These are phyloP conservation scores for Ascochyta rabiei DNA, from an alignment of 2,329 filamentous ascomycete genomes.

Conservation along the genomic window DNA sequence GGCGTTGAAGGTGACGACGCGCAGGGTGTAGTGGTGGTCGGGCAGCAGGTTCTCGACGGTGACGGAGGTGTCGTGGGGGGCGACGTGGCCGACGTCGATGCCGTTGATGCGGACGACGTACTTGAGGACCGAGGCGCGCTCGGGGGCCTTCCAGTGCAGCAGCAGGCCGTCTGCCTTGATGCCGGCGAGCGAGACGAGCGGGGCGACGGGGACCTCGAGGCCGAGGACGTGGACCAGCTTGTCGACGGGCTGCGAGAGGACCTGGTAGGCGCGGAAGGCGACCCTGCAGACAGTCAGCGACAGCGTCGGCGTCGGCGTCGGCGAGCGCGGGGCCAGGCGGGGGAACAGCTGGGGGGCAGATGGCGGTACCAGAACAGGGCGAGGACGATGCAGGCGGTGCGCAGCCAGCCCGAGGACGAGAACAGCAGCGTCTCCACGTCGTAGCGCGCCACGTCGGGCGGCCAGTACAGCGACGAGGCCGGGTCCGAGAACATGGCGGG, in stretches of 20 bases:
- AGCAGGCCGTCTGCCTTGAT: slow-evolving; percentile 87
- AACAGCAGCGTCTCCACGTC: slow-evolving; percentile 45
- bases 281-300: slow-evolving; percentile 63
- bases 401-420: slow-evolving; percentile 44
- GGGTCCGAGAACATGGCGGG: slow-evolving; percentile 42
- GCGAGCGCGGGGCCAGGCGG: too few relatives aligned
- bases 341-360: background rate
- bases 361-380: slow-evolving; percentile 45
- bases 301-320: too few relatives aligned
- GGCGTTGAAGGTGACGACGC: slow-evolving; percentile 87
- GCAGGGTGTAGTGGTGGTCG: slow-evolving; percentile 88
- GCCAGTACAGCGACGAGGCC: slow-evolving; percentile 41
- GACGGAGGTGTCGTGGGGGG: slow-evolving; percentile 81
- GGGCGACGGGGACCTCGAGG: slow-evolving; percentile 89
- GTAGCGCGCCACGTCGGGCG: slow-evolving; percentile 41
- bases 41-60: slow-evolving; percentile 87
- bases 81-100: slow-evolving; percentile 86
- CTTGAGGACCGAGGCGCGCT: slow-evolving; percentile 73
- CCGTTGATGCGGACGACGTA: slow-evolving; percentile 95
- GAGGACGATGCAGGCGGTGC: slow-evolving; percentile 42
- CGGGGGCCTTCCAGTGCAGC: slow-evolving; percentile 83
- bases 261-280: slow-evolving; percentile 83
- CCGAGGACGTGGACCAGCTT: slow-evolving; percentile 89
- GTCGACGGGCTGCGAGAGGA: slow-evolving; percentile 87
- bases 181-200: slow-evolving; percentile 86